These are phyloP conservation scores for Ceratocystis destructans DNA, from an alignment of 2,329 filamentous ascomycete species.

Conservation along the genomic window DNA sequence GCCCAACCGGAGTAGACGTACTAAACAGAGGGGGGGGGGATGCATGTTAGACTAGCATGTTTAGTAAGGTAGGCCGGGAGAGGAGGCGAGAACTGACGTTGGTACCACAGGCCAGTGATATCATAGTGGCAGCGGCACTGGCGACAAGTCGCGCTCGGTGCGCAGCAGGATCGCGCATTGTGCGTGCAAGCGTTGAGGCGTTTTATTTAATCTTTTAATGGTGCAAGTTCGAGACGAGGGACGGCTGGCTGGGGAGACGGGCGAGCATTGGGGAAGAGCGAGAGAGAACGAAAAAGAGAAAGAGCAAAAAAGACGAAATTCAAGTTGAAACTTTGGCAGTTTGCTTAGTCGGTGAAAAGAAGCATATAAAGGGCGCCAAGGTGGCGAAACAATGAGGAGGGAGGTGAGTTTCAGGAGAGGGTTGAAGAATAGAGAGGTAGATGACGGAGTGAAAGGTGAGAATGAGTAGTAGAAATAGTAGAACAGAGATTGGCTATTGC, in stretches of 20 bases:
- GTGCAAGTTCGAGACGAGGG: background rate
- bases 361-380: background rate
- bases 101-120: constrained; percentile 81
- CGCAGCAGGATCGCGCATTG: constrained; percentile 36
- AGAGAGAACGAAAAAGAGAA: background rate
- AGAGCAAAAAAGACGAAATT: background rate
- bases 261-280: background rate
- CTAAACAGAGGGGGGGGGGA: constrained; percentile 32
- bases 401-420: background rate
- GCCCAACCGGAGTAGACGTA: constrained; percentile 99
- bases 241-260: background rate
- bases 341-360: background rate
- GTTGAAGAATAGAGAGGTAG: background rate
- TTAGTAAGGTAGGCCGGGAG: background rate
- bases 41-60: constrained; percentile 9
- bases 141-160: constrained; percentile 61
- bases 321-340: background rate
- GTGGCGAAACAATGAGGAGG: background rate
- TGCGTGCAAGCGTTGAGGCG: background rate
- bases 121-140: constrained; percentile 69
- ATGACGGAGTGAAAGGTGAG: background rate
- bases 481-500: background rate
- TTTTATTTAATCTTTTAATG: background rate
- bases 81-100: constrained; percentile 47
- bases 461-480: background rate